Evolutionary conservation across 768 basidiomycete species (phyloP), one percentile per base, ranked within the genome.

Genomic region (Auricularia heimuer): DNA sequence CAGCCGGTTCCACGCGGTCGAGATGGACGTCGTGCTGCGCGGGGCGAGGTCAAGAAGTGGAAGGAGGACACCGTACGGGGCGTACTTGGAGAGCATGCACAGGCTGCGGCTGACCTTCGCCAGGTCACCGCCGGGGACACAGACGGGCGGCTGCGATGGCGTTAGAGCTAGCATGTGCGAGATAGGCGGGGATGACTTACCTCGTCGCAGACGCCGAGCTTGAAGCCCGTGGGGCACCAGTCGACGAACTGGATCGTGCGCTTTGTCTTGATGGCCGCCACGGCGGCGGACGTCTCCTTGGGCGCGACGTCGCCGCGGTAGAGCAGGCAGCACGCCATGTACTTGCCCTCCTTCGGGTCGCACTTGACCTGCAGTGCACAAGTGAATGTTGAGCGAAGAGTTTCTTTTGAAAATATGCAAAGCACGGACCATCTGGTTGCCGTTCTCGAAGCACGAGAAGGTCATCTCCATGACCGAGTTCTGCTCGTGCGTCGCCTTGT

Each of bases 281-380:
- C 85, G 54, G 88, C 88, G 60, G 86, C 83, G 71, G 88, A 88
- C 76, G 85, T 85, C 72, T 90, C 88, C 80, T 88, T 89, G 68
- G 87, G 85, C 34, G 87, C 87, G 68, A 89, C 86, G 74, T 89
- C 88, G 69, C 88, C 88, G 75, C 87, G 85, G 77, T 86, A 88
- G 34, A 88, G 80, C 63, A 87, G 73, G 69, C 86, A 86, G 70
- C 86, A 86, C 2, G 86, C 87, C 83, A 85, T 89, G 80, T 89
- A 89, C 79, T 89, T 89, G 76, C 88, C 88, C 75, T 88, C 84
- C 61, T 88, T 80, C 58, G 88, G 88, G 74, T 89, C 88, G 69
- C 88, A 89, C 79, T 89, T 87, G 70, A 87, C 29, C 29, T 29
- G 29, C 2, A 29, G 29, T 2, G 29, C 29, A 3, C 29, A 29